Evolutionary conservation across 148 eudicot species (phyloP).

Genomic region (Rhododendron molle): DNA sequence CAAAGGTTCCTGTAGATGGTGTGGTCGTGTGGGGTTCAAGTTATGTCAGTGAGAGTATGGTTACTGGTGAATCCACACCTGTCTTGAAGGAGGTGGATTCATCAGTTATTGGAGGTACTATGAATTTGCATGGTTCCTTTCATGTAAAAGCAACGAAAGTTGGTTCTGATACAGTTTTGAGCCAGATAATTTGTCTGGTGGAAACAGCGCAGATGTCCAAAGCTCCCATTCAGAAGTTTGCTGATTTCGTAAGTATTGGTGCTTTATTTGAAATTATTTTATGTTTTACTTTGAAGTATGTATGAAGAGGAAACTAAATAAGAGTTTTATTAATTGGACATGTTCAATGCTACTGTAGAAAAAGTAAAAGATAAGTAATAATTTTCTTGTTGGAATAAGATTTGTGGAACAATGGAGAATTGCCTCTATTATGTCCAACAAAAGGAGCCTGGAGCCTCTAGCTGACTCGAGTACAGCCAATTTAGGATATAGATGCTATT

Average conservation of each 20-base stretch:
- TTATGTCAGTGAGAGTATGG: slow-evolving; percentile 93
- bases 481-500: neutral
- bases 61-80: slow-evolving; percentile 94
- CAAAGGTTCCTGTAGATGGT: slow-evolving; percentile 93
- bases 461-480: neutral
- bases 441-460: neutral
- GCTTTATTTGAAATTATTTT: neutral
- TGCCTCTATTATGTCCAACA: neutral
- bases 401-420: neutral
- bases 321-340: neutral
- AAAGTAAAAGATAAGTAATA: neutral
- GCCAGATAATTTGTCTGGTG: slow-evolving; percentile 91
- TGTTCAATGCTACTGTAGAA: neutral
- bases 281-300: neutral
- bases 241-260: slow-evolving; percentile 67
- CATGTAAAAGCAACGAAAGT: slow-evolving; percentile 89
- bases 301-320: neutral
- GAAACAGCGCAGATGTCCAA: slow-evolving; percentile 98
- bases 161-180: slow-evolving; percentile 88
- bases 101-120: slow-evolving; percentile 86
- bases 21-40: slow-evolving; percentile 88
- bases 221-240: slow-evolving; percentile 96
- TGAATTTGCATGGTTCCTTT: slow-evolving; percentile 91
- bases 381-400: neutral
- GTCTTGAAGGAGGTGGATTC: slow-evolving; percentile 65